Conservation (phyloP, 495 filamentous ascomycete genomes). For the Hypoxylon fuscum region DNA sequence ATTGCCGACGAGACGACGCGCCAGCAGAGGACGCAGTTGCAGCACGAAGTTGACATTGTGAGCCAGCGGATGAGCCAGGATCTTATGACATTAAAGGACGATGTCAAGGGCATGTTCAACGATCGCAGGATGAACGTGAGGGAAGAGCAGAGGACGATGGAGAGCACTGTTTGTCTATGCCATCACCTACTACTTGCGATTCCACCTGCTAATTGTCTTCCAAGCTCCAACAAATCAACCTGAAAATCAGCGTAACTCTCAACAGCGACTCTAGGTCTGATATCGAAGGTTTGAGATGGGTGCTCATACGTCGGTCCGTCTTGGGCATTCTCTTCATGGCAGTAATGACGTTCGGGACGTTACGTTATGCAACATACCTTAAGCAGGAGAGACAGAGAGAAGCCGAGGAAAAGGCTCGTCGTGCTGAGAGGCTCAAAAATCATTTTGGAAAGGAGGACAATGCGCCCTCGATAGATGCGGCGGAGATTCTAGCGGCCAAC, state of each 20-base stretch:
- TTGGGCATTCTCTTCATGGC: constrained; percentile 76
- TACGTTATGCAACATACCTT: constrained; percentile 59
- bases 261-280: constrained; percentile 89
- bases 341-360: constrained; percentile 55
- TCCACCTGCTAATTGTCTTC: constrained; percentile 32
- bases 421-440: constrained; percentile 46
- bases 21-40: constrained; percentile 81
- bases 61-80: constrained; percentile 85
- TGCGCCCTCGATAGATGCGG: constrained; percentile 50
- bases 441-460: constrained; percentile 50
- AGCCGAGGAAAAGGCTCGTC: constrained; percentile 44
- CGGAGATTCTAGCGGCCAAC: constrained; percentile 57
- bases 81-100: constrained; percentile 80
- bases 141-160: constrained; percentile 82
- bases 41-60: constrained; percentile 93
- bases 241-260: constrained; percentile 87
- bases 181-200: background rate
- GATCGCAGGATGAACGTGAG: constrained; percentile 92
- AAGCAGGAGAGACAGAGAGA: constrained; percentile 53
- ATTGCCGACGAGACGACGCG: constrained; percentile 74
- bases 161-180: constrained; percentile 68
- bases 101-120: constrained; percentile 93
- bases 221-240: constrained; percentile 90
- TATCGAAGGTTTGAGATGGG: constrained; percentile 90
- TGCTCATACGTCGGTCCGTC: constrained; percentile 85